phyloP scores from a whole-genome alignment of 495 filamentous ascomycete species.

The Daldinia decipiens region DNA sequence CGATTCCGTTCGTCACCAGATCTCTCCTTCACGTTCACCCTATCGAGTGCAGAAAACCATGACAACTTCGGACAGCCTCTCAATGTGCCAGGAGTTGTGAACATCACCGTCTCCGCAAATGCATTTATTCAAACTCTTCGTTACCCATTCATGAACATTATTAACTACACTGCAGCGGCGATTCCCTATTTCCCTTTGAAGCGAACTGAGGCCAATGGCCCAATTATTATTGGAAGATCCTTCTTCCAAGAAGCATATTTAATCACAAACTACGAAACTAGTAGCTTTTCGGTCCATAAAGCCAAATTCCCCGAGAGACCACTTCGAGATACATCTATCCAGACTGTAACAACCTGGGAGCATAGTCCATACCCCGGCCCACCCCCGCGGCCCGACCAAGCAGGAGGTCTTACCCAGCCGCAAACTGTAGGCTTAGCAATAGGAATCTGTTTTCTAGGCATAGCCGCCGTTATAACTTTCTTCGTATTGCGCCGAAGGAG shows the following conservation, averaged over 20 bases:
- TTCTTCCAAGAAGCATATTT: conserved; percentile 79
- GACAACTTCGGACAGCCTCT: conserved; percentile 57
- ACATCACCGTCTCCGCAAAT: conserved; percentile 70
- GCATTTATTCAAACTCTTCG: conserved; percentile 70
- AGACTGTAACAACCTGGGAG: conserved; percentile 57
- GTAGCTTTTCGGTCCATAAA: conserved; percentile 68
- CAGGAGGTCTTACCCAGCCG: conserved; percentile 56
- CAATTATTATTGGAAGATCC: conserved; percentile 71
- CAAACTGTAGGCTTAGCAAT: conserved; percentile 55
- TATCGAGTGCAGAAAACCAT: conserved; percentile 61
- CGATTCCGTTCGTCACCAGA: conserved; percentile 56
- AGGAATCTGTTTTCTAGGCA: conserved; percentile 56
- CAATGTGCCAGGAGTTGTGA: conserved; percentile 60
- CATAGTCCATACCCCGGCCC: conserved; percentile 59
- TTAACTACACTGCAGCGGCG: conserved; percentile 55
- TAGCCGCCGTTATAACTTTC: conserved; percentile 52
- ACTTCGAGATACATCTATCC: conserved; percentile 56
- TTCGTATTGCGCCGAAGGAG: conserved; percentile 48
- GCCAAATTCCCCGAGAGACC: conserved; percentile 62
- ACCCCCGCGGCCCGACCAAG: conserved; percentile 22
- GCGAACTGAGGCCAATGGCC: conserved; percentile 59
- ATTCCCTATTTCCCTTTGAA: conserved; percentile 72
- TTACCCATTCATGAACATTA: conserved; percentile 64
- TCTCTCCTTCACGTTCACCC: conserved; percentile 67
- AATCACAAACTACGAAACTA: conserved; percentile 71